These are phyloP conservation scores for Lophiostoma macrostomum DNA, from an alignment of 495 filamentous ascomycete species.

Conservation along the genomic window DNA sequence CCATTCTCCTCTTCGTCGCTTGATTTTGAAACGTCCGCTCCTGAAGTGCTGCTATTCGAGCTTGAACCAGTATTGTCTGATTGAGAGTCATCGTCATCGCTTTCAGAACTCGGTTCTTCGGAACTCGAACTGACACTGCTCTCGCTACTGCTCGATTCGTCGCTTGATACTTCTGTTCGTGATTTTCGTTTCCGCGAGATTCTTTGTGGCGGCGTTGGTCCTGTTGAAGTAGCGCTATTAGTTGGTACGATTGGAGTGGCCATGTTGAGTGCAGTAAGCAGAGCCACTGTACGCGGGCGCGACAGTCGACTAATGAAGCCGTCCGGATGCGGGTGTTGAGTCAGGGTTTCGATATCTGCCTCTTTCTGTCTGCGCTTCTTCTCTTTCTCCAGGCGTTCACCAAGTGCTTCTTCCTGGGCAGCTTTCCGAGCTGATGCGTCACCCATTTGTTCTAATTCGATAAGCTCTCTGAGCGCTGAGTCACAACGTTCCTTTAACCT, in stretches of 20 bases:
- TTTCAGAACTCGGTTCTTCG: slow-evolving; percentile 10
- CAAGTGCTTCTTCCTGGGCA: slow-evolving; percentile 37
- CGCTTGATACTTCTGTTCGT: slow-evolving; percentile 12
- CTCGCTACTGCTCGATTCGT: slow-evolving; percentile 17
- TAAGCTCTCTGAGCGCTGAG: slow-evolving; percentile 25
- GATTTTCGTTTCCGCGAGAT: slow-evolving; percentile 13
- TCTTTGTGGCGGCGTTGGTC: neutral
- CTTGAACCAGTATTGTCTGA: slow-evolving; percentile 7
- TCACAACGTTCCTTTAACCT: slow-evolving; percentile 33
- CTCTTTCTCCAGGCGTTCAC: slow-evolving; percentile 23
- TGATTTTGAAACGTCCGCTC: neutral
- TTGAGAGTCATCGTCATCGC: neutral
- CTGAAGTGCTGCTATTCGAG: too few relatives aligned
- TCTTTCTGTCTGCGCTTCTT: slow-evolving; percentile 29
- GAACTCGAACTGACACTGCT: slow-evolving; percentile 16
- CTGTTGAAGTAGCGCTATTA: neutral
- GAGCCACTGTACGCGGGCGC: slow-evolving; percentile 17
- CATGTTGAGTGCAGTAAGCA: slow-evolving; percentile 16
- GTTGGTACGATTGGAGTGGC: slow-evolving; percentile 4
- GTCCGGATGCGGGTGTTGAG: slow-evolving; percentile 8
- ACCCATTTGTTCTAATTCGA: slow-evolving; percentile 32
- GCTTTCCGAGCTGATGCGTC: slow-evolving; percentile 26
- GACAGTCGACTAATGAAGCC: slow-evolving; percentile 26
- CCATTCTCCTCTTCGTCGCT: neutral
- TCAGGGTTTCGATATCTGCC: slow-evolving; percentile 26